Percentiles rank a stretch among this genome's conserved stretches.
phyloP scores from a whole-genome alignment of 192 early-diverging fungal genomes.

The Coemansia interrupta region DNA sequence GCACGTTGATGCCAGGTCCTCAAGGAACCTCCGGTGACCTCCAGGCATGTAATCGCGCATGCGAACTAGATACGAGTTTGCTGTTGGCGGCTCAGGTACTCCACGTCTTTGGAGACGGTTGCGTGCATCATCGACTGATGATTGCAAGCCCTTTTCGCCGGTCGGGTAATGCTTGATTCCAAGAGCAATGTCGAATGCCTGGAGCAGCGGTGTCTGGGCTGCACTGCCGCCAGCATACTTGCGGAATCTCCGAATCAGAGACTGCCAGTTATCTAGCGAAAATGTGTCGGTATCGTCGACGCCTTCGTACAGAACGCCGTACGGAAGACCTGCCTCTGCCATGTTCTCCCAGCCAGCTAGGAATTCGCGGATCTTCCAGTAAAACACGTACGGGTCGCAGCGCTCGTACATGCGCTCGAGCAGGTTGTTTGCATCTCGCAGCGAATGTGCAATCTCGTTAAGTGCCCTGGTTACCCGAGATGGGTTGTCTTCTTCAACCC shows the following conservation, averaged over 20 bases:
- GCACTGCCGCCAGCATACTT: conserved; percentile 89
- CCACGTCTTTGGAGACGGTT: conserved; percentile 20
- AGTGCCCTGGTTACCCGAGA: conserved; percentile 53
- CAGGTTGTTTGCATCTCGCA: conserved; percentile 55
- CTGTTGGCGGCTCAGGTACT: conserved; percentile 35
- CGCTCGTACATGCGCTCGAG: conserved; percentile 84
- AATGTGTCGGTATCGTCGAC: conserved; percentile 62
- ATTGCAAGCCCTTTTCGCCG: conserved; percentile 47
- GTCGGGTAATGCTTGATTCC: conserved; percentile 86
- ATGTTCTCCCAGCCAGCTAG: conserved; percentile 90
- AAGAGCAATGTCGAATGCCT: conserved; percentile 83
- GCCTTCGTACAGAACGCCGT: conserved; percentile 90
- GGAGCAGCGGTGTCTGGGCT: conserved; percentile 90
- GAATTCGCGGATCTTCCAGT: conserved; percentile 87
- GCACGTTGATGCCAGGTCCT: conserved; percentile 65
- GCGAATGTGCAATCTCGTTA: conserved; percentile 53
- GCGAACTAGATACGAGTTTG: conserved; percentile 74
- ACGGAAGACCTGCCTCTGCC: conserved; percentile 76
- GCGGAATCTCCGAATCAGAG: conserved; percentile 60
- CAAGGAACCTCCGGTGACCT: conserved; percentile 80
- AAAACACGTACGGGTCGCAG: conserved; percentile 94
- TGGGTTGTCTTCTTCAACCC: conserved; percentile 56
- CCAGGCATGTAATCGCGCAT: conserved; percentile 95
- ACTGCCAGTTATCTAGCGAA: conserved; percentile 52
- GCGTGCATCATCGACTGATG: conserved; percentile 31